phyloP scores from a whole-genome alignment of 352 stramenopile species.

The Globisporangium camurandrum region DNA sequence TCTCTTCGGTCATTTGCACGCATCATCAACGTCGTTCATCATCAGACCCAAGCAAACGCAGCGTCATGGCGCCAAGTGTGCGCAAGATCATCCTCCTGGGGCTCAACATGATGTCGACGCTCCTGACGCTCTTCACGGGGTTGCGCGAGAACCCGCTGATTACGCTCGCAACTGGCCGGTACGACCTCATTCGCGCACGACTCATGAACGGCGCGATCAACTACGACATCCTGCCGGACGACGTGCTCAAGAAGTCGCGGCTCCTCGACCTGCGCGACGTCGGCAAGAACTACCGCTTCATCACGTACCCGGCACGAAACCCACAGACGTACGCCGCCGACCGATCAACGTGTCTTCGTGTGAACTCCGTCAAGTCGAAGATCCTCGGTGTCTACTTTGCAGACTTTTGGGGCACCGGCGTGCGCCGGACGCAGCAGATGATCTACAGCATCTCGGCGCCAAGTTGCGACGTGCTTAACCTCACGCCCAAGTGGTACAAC shows the following conservation, averaged over 20 bases:
- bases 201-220: constrained; percentile 16
- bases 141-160: constrained; percentile 23
- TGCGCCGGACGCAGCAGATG: constrained; percentile 16
- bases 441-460: constrained; percentile 36
- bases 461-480: constrained; percentile 32
- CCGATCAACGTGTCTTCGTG: constrained; percentile 26
- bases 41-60: background rate
- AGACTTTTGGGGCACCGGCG: constrained; percentile 26
- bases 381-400: constrained; percentile 24
- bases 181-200: constrained; percentile 13
- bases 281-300: constrained; percentile 3
- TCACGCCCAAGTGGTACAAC: constrained; percentile 22
- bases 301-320: constrained; percentile 20
- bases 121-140: constrained; percentile 22
- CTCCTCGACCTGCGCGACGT: constrained; percentile 6
- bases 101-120: constrained; percentile 62
- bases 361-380: constrained; percentile 33
- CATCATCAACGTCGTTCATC: too few species aligned
- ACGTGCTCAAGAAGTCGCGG: constrained; percentile 6
- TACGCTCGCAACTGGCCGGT: constrained; percentile 11
- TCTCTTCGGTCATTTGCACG: too few species aligned
- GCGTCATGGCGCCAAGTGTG: constrained; percentile 34
- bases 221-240: constrained; percentile 17
- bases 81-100: background rate
- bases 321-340: constrained; percentile 25